phyloP scores from a whole-genome alignment of 306 rosid genomes.

The Hippophae tibetana region DNA sequence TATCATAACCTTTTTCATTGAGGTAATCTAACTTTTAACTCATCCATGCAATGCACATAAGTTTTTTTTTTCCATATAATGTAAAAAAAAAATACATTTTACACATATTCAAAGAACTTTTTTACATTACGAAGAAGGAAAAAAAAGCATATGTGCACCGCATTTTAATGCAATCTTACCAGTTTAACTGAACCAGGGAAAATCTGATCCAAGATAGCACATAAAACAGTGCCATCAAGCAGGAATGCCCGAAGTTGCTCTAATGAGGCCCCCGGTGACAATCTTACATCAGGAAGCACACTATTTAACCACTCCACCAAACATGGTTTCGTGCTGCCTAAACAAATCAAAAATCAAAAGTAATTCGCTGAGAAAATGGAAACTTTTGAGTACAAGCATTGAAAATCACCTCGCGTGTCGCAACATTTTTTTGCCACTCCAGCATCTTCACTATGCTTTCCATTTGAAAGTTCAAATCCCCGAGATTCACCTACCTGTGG shows the following conservation, averaged over 20 bases:
- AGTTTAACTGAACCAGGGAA: constrained; percentile 56
- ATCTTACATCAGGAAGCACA: constrained; percentile 58
- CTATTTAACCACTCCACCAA: constrained; percentile 74
- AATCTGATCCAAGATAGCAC: constrained; percentile 60
- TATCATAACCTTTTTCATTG: too few species aligned
- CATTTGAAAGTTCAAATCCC: constrained; percentile 29
- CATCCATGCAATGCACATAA: too few species aligned
- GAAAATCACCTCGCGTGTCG: constrained; percentile 32
- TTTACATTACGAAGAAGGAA: neutral
- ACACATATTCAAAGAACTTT: too few species aligned
- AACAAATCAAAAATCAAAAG: constrained; percentile 17
- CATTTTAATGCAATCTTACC: constrained; percentile 16
- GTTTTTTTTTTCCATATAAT: too few species aligned
- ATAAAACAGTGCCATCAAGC: constrained; percentile 69
- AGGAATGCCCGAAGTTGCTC: constrained; percentile 64
- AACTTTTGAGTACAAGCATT: neutral
- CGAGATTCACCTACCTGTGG: constrained; percentile 30
- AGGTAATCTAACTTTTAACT: too few species aligned
- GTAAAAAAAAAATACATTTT: too few species aligned
- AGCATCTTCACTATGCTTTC: constrained; percentile 21
- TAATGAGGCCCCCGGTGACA: constrained; percentile 63
- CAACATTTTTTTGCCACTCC: constrained; percentile 23
- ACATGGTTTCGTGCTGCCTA: constrained; percentile 44
- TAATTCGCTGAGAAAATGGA: too few species aligned
- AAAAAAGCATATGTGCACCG: constrained; percentile 1